phyloP scores from a whole-genome alignment of 345 rosid genomes.

The Zanthoxylum bungeanum region DNA sequence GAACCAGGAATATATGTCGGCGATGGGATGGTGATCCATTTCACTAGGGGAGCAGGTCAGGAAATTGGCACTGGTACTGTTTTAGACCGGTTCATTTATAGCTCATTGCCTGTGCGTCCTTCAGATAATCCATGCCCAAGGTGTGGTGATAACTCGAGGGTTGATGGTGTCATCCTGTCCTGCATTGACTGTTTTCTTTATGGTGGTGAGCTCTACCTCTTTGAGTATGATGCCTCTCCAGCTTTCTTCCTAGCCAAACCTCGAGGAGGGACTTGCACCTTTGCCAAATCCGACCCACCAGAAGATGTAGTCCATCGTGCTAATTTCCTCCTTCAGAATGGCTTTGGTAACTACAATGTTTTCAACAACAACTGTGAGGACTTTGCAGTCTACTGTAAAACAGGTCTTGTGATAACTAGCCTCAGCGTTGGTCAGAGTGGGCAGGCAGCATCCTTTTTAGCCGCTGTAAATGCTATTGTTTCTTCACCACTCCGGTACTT shows the following conservation, averaged over 20 bases:
- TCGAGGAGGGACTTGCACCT: constrained; percentile 80
- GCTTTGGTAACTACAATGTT: constrained; percentile 62
- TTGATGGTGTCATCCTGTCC: constrained; percentile 53
- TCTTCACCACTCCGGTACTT: constrained; percentile 45
- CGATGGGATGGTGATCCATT: constrained; percentile 63
- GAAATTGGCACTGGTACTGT: constrained; percentile 62
- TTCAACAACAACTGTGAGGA: constrained; percentile 82
- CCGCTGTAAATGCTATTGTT: constrained; percentile 37
- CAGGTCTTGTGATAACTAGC: constrained; percentile 43
- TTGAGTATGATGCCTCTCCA: constrained; percentile 47
- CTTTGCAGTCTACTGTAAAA: constrained; percentile 73
- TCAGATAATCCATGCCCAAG: constrained; percentile 45
- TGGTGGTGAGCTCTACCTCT: constrained; percentile 56
- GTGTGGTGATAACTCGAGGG: constrained; percentile 51
- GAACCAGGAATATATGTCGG: constrained; percentile 61
- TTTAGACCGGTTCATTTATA: constrained; percentile 50
- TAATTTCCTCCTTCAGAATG: constrained; percentile 49
- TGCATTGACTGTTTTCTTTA: constrained; percentile 73
- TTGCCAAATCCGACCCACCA: constrained; percentile 53
- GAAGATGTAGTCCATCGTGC: constrained; percentile 60
- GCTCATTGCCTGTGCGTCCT: constrained; percentile 40
- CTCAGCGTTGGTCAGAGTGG: constrained; percentile 68
- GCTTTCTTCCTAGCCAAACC: constrained; percentile 49
- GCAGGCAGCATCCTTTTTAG: constrained; percentile 61
- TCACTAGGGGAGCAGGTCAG: constrained; percentile 63